Evolutionary conservation across 2,329 filamentous ascomycete species (phyloP).

Genomic region (Botrytis squamosa): DNA sequence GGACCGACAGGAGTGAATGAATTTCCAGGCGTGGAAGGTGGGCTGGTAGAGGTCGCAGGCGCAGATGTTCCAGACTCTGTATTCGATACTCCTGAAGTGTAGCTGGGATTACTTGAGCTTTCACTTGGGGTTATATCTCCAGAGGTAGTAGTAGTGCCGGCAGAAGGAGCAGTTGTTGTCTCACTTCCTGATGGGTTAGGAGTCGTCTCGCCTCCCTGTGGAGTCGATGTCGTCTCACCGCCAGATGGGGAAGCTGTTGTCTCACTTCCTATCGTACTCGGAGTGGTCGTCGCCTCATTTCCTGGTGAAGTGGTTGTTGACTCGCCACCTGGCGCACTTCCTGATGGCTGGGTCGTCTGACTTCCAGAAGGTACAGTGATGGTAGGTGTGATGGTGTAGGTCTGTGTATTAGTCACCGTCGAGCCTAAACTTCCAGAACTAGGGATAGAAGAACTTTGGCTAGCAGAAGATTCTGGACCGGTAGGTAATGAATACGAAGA

Average conservation of each 20-base stretch:
- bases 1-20: not conserved
- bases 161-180: not conserved
- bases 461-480: slow-evolving; percentile 13
- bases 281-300: not conserved
- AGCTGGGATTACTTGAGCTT: slow-evolving; percentile 7
- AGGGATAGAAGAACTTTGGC: not conserved
- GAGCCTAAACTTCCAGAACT: not conserved
- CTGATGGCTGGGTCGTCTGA: not conserved
- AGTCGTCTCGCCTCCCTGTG: not conserved
- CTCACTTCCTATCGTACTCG: not conserved
- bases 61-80: not conserved
- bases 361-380: not conserved
- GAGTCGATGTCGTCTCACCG: not conserved
- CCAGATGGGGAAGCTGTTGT: not conserved
- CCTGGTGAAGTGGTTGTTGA: not conserved
- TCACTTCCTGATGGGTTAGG: not conserved
- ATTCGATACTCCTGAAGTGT: not conserved
- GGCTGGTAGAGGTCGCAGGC: not conserved
- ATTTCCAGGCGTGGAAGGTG: not conserved
- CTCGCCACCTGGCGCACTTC: not conserved
- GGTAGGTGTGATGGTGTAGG: slow-evolving; percentile 10
- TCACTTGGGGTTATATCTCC: not conserved
- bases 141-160: not conserved
- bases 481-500: slow-evolving; percentile 11
- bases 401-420: not conserved